These are phyloP conservation scores for Sugiyamaella neomexicana DNA, from an alignment of 1,139 yeast genomes.

Conservation along the genomic window DNA sequence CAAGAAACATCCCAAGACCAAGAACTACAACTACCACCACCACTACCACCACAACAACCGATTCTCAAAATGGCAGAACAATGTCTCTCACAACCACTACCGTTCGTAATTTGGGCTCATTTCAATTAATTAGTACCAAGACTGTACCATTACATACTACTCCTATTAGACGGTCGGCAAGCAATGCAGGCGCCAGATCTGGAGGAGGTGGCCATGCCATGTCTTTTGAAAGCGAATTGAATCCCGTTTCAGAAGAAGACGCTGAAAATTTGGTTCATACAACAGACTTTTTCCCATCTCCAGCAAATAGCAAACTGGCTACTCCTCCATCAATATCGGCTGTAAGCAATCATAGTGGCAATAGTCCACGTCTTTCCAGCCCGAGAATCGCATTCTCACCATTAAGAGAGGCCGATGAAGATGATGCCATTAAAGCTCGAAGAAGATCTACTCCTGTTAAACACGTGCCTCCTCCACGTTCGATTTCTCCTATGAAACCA, in stretches of 20 bases:
- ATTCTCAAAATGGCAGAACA: slow-evolving; percentile 37
- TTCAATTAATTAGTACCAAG: slow-evolving; percentile 40
- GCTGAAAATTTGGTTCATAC: slow-evolving; percentile 14
- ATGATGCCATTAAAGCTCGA: neutral
- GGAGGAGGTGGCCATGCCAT: slow-evolving; percentile 31
- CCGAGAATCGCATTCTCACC: slow-evolving; percentile 15
- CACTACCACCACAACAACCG: slow-evolving; percentile 22
- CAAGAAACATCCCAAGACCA: slow-evolving; percentile 1
- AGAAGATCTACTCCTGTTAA: slow-evolving; percentile 9
- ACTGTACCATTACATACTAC: slow-evolving; percentile 30
- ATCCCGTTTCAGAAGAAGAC: slow-evolving; percentile 39
- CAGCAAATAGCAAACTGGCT: neutral
- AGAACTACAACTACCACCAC: slow-evolving; percentile 14
- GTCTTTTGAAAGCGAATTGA: slow-evolving; percentile 39
- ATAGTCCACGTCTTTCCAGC: slow-evolving; percentile 2
- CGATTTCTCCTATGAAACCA: slow-evolving; percentile 38
- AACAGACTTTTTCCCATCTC: slow-evolving; percentile 17
- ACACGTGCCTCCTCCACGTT: slow-evolving; percentile 34
- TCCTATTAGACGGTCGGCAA: slow-evolving; percentile 17
- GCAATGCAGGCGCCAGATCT: slow-evolving; percentile 13
- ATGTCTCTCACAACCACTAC: slow-evolving; percentile 44
- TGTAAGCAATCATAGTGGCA: neutral
- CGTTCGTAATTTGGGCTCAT: slow-evolving; percentile 41
- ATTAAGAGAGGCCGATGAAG: slow-evolving; percentile 8
- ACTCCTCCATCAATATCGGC: slow-evolving; percentile 14